Percentiles rank a stretch among this genome's conserved stretches.
These are phyloP conservation scores for Cokeromyces recurvatus DNA, from an alignment of 371 early-diverging fungal species.

Conservation along the genomic window DNA sequence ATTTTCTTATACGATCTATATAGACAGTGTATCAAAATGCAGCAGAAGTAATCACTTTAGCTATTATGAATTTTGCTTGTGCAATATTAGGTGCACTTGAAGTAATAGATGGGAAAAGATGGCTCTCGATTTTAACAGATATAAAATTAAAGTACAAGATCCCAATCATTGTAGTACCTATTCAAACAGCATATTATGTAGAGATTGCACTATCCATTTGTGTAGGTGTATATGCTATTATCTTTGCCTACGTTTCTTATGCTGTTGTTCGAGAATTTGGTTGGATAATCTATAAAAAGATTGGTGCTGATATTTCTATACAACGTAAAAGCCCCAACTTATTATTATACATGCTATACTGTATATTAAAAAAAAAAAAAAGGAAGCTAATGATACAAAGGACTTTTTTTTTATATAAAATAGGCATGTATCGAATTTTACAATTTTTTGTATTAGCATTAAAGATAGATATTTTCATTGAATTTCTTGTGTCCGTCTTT, in stretches of 20 bases:
- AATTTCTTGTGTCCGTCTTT: conserved; percentile 35
- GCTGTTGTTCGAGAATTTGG: conserved; percentile 37
- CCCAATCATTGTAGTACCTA: conserved; percentile 7
- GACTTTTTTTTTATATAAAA: neutral
- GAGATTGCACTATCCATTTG: conserved; percentile 36
- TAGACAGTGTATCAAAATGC: conserved; percentile 42
- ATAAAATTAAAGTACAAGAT: conserved; percentile 8
- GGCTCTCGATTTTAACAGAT: conserved; percentile 18
- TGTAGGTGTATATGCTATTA: conserved; percentile 25
- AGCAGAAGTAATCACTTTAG: conserved; percentile 35
- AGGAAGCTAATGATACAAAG: too few species aligned
- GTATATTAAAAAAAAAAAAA: neutral
- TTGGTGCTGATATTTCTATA: conserved; percentile 41
- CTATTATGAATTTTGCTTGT: conserved; percentile 32
- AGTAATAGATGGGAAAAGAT: conserved; percentile 32
- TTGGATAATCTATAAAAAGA: conserved; percentile 49
- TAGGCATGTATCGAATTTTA: conserved; percentile 30
- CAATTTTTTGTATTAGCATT: conserved; percentile 34
- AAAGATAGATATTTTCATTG: conserved; percentile 34
- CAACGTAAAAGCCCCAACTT: conserved; percentile 45
- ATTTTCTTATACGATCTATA: neutral
- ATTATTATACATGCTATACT: too few species aligned
- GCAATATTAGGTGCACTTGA: conserved; percentile 35
- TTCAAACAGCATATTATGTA: conserved; percentile 29
- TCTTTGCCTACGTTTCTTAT: conserved; percentile 34